Evolutionary conservation across 2,329 filamentous ascomycete genomes (phyloP).

Genomic region (Pseudocercospora pini-densiflorae): DNA sequence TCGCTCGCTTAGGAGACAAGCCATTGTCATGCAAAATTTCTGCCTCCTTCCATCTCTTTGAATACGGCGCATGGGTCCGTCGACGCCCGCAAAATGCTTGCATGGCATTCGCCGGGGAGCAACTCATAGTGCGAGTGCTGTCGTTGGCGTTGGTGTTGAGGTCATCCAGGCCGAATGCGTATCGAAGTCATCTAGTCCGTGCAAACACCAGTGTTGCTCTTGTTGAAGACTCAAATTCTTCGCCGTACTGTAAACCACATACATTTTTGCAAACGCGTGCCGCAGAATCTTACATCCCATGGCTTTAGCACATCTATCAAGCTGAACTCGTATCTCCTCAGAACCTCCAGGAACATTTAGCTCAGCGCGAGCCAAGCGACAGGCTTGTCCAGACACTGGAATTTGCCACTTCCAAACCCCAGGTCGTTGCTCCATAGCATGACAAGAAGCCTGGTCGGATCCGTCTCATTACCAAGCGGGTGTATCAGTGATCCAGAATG

Average conservation of each 20-base stretch:
- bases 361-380: slow-evolving; percentile 42
- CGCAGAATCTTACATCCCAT: slow-evolving; percentile 13
- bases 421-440: slow-evolving; percentile 25
- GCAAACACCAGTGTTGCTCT: no score
- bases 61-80: no score
- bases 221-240: neutral
- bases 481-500: slow-evolving; percentile 23
- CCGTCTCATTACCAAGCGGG: slow-evolving; percentile 7
- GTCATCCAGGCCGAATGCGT: neutral
- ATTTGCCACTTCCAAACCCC: slow-evolving; percentile 38
- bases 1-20: no score
- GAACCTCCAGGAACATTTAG: slow-evolving; percentile 15
- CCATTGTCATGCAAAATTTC: no score
- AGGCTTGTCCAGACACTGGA: slow-evolving; percentile 28
- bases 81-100: no score
- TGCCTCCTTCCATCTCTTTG: no score
- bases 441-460: slow-evolving; percentile 10
- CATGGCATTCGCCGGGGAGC: neutral
- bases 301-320: slow-evolving; percentile 15
- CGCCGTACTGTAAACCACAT: slow-evolving; percentile 11
- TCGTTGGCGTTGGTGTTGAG: neutral
- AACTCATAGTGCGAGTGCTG: neutral
- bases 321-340: slow-evolving; percentile 15
- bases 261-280: slow-evolving; percentile 17
- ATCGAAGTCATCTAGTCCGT: neutral